Conservation (phyloP, 441 rosid genomes). For the Populus hybrid region DNA sequence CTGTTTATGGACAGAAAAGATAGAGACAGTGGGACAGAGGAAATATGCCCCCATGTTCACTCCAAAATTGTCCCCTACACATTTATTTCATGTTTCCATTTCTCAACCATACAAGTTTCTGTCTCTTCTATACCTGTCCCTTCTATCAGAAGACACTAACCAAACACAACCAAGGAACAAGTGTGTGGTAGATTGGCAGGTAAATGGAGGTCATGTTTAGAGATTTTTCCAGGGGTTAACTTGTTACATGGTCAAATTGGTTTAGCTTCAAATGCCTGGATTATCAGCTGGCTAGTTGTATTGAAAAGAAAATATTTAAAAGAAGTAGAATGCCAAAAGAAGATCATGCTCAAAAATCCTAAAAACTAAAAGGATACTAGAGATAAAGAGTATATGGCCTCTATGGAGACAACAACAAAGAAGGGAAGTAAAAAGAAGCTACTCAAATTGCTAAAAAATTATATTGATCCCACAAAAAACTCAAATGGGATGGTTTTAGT, state of each 20-base stretch:
- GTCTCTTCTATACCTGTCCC: too few species aligned
- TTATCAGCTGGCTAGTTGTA: not conserved
- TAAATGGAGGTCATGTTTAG: not conserved
- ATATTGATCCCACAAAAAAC: not conserved
- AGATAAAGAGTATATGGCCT: not conserved
- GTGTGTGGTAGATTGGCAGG: not conserved
- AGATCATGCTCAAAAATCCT: not conserved
- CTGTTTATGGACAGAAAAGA: too few species aligned
- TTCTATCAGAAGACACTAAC: too few species aligned
- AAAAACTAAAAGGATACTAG: too few species aligned
- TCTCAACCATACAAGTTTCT: too few species aligned
- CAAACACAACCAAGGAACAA: not conserved
- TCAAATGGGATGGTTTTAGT: not conserved
- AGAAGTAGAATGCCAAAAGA: not conserved
- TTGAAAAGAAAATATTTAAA: not conserved
- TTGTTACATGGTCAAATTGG: not conserved
- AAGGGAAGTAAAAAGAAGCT: not conserved
- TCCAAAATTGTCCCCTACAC: too few species aligned
- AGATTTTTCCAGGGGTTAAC: not conserved
- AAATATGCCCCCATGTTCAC: too few species aligned
- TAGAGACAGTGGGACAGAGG: too few species aligned
- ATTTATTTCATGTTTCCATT: too few species aligned
- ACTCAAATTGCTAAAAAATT: not conserved
- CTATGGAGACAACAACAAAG: not conserved
- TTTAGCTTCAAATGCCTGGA: not conserved